These are phyloP conservation scores for Penicillium nucicola DNA, from an alignment of 495 filamentous ascomycete species.

Conservation along the genomic window DNA sequence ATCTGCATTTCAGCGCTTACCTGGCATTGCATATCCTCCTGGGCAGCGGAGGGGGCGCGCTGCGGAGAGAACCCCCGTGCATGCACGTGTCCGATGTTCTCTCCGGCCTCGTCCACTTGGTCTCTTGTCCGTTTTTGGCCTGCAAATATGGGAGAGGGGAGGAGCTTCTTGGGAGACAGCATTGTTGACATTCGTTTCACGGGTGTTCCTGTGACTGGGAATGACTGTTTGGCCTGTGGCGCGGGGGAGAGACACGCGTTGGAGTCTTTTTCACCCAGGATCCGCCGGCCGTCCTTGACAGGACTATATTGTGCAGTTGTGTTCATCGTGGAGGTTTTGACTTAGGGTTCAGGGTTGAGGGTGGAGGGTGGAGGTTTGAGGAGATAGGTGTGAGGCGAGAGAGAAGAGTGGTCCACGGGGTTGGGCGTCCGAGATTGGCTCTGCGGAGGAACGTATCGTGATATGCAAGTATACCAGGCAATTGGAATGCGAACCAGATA, in stretches of 20 bases:
- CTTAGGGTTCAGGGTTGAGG: background rate
- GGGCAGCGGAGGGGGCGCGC: slow-evolving; percentile 8
- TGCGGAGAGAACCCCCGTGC: slow-evolving; percentile 8
- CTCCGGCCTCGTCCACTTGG: slow-evolving; percentile 30
- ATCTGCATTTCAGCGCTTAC: slow-evolving; percentile 16
- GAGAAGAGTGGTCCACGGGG: no score
- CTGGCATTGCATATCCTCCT: slow-evolving; percentile 14
- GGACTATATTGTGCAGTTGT: slow-evolving; percentile 32
- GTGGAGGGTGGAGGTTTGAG: background rate
- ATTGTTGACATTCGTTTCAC: slow-evolving; percentile 31
- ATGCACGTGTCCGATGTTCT: slow-evolving; percentile 18
- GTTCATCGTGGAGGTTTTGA: slow-evolving; percentile 22
- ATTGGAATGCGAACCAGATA: slow-evolving; percentile 2
- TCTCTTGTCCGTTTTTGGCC: slow-evolving; percentile 44
- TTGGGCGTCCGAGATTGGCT: background rate
- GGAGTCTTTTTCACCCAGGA: slow-evolving; percentile 43
- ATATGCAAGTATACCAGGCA: background rate
- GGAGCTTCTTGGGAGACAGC: slow-evolving; percentile 33
- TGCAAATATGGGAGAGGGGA: slow-evolving; percentile 38
- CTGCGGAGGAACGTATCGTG: slow-evolving; percentile 1
- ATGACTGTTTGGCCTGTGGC: slow-evolving; percentile 23
- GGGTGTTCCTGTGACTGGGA: slow-evolving; percentile 25
- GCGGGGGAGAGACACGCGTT: slow-evolving; percentile 47
- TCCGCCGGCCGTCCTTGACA: slow-evolving; percentile 40
- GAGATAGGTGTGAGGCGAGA: background rate